Base-by-base conservation (phyloP, 352 stramenopile species). In the Globisporangium iwayamae region DNA sequence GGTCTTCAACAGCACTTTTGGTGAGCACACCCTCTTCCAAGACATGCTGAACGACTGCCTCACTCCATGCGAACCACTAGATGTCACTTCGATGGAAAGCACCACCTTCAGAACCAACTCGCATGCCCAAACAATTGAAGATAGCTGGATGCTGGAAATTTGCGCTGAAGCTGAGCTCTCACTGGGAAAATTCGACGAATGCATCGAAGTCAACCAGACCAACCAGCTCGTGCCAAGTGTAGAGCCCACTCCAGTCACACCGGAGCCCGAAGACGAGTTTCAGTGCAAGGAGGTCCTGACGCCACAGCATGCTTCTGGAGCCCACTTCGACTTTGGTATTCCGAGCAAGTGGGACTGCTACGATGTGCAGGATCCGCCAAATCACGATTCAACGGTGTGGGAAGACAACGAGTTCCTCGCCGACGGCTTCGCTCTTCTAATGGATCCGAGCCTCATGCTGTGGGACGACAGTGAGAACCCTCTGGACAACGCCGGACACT, bases 251-350 rank as follows among this genome's bases (percentile, higher is more conserved):
- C 51, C 69, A 28, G 43, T 71, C 14, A 67, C 64, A 8, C 30
- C 70, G 14, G 45, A 63, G 46, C 16, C 34, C 3, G 62, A 68
- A 55, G 25, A 55, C 25, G 25, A 60, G 47, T 60, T 63, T 38
- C 38, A 52, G 30, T 60, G 62, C 62, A 63, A 32, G 1, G 62
- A 68, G 28, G 4, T 39, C 2, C 39, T 63, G 47, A 68, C 45
- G 3, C 43, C 46, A 5, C 55, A 45, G 10, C 22, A 63, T 28
- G 43, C 13, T 32, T 36, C 22, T 3, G 45, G 41, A 45, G 36
- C 52, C 10, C 54, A 63, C 1, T 73, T 88, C 36, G 77, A 90
- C 63, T 88, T 87, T 60, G 81, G 78, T 28, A 63, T 77, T 3
- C 76, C 78, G 20, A 88, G 75, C 53, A 66, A 70, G 55, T 84